These are phyloP conservation scores for Entoloma clypeatum DNA, from an alignment of 1,284 basidiomycete species.

Conservation along the genomic window DNA sequence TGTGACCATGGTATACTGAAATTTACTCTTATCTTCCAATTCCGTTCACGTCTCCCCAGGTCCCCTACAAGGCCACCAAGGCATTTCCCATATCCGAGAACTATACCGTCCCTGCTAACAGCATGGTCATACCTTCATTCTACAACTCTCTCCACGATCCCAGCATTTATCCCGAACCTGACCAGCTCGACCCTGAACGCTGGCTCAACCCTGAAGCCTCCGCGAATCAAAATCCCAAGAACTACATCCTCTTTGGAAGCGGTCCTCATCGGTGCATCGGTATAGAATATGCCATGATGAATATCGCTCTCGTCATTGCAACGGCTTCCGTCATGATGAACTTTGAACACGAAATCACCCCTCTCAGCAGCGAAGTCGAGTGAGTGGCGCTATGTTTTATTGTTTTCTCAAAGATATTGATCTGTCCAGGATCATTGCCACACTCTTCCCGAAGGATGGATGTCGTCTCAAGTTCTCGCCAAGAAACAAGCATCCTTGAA, in stretches of 20 bases:
- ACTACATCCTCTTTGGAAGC: conserved; percentile 94
- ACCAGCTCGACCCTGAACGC: conserved; percentile 82
- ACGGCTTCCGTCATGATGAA: conserved; percentile 82
- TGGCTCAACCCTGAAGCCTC: conserved; percentile 85
- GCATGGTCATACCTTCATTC: conserved; percentile 98
- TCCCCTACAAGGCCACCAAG: conserved; percentile 90
- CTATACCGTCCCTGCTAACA: conserved; percentile 89
- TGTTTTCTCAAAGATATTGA: conserved; percentile 9
- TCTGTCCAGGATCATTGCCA: conserved; percentile 75
- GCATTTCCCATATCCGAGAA: conserved; percentile 87
- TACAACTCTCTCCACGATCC: conserved; percentile 93
- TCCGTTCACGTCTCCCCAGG: conserved; percentile 40
- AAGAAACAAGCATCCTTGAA: conserved; percentile 27
- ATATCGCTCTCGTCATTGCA: conserved; percentile 84
- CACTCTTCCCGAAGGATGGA: conserved; percentile 93
- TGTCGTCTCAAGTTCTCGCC: conserved; percentile 78
- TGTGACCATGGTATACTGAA: conserved; percentile 76
- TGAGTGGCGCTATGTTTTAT: conserved; percentile 41
- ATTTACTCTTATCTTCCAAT: conserved; percentile 4
- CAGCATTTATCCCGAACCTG: conserved; percentile 84
- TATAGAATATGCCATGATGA: conserved; percentile 89
- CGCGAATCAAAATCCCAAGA: conserved; percentile 86
- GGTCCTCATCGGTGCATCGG: conserved; percentile 96
- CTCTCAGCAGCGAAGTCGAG: conserved; percentile 79
- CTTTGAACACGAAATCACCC: conserved; percentile 86